Conservation (phyloP, 2,329 filamentous ascomycete species). For the Xylaria sp. region DNA sequence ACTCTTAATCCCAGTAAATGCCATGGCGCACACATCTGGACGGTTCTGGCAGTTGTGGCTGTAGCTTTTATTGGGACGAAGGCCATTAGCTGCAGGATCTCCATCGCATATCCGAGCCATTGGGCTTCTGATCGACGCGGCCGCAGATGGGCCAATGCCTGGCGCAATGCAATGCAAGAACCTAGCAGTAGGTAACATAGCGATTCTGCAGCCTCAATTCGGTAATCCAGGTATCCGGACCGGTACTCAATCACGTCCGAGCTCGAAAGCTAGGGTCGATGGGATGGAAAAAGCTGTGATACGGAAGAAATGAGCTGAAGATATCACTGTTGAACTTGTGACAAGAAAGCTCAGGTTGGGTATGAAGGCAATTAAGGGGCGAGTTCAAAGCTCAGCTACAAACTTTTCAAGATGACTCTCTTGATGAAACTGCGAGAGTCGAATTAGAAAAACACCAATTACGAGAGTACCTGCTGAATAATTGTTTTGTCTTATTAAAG, state of each 20-base stretch:
- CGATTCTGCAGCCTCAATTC: background rate
- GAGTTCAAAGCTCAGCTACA: background rate
- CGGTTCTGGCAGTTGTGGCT: background rate
- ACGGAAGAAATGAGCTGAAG: background rate
- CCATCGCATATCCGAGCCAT: background rate
- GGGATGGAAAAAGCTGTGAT: background rate
- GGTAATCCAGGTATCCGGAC: background rate
- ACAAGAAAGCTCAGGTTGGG: too few relatives aligned
- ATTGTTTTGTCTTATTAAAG: background rate
- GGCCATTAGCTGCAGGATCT: conserved; percentile 3
- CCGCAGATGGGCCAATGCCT: conserved; percentile 4
- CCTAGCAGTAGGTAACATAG: background rate
- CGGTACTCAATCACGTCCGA: background rate
- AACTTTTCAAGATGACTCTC: background rate
- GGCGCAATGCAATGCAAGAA: conserved; percentile 16
- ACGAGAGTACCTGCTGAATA: background rate
- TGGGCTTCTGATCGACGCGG: conserved; percentile 7
- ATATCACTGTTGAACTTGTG: background rate
- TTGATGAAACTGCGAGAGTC: background rate
- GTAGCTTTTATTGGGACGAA: background rate
- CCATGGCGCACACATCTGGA: background rate
- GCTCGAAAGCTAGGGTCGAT: background rate
- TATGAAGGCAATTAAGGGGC: background rate
- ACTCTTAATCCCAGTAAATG: background rate
- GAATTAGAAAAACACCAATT: background rate